phyloP scores from a whole-genome alignment of 306 rosid genomes.

The Clitoria ternatea region DNA sequence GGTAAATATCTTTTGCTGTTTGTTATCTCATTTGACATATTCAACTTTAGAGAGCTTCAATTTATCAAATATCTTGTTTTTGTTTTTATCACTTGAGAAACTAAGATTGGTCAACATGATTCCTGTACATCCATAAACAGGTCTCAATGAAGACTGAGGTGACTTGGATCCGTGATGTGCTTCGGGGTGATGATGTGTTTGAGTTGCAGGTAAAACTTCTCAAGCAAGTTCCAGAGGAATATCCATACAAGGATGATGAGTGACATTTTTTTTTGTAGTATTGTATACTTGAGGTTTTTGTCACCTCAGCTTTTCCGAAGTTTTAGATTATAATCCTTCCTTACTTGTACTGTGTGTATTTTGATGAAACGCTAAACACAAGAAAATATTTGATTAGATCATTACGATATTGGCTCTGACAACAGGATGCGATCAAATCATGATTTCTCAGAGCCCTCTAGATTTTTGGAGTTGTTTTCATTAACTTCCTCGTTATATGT shows the following conservation, averaged over 20 bases:
- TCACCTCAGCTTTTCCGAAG: not conserved
- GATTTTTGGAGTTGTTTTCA: not conserved
- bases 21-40: not conserved
- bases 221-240: constrained; percentile 97
- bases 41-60: not conserved
- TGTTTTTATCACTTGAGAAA: not conserved
- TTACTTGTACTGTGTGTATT: constrained; percentile 23
- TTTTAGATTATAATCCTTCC: constrained; percentile 20
- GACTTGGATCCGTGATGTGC: constrained; percentile 86
- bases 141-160: constrained; percentile 98
- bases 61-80: not conserved
- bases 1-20: constrained; percentile 49
- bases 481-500: not conserved
- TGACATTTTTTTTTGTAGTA: constrained; percentile 25
- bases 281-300: constrained; percentile 17
- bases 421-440: not conserved
- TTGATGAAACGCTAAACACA: constrained; percentile 8
- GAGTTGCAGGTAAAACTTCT: constrained; percentile 93
- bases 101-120: not conserved
- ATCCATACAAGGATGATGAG: constrained; percentile 97
- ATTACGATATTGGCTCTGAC: constrained; percentile 5
- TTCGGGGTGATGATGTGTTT: constrained; percentile 85
- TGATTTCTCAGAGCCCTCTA: not conserved
- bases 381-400: constrained; percentile 8
- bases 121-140: constrained; percentile 31